Conservation (phyloP, 2,329 filamentous ascomycete genomes). For the Aspergillus carbonarius region DNA sequence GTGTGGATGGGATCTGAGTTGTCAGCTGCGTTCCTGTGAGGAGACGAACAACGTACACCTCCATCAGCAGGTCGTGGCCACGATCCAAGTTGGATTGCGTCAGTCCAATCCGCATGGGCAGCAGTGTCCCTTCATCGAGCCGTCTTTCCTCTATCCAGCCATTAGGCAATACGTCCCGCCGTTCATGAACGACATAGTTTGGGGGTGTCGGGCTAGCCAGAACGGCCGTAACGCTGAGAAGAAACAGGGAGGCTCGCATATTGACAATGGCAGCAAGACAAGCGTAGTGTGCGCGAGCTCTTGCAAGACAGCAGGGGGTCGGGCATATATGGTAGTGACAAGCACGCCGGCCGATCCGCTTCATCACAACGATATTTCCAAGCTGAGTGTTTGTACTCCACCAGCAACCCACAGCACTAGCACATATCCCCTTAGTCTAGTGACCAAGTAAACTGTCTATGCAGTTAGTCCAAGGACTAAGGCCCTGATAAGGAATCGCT, state of each 20-base stretch:
- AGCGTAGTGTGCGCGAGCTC: background rate
- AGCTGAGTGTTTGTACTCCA: background rate
- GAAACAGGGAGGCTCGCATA: background rate
- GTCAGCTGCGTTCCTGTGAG: background rate
- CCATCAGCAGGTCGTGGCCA: slow-evolving; percentile 46
- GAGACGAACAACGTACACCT: slow-evolving; percentile 32
- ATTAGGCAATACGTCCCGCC: slow-evolving; percentile 27
- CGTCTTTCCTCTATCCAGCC: slow-evolving; percentile 29
- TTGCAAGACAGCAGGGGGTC: background rate
- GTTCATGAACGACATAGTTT: slow-evolving; percentile 32
- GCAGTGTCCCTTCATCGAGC: slow-evolving; percentile 33
- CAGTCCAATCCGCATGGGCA: slow-evolving; percentile 49
- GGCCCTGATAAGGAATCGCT: background rate
- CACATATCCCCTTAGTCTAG: background rate
- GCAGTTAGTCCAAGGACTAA: background rate
- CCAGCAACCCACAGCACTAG: too few relatives aligned
- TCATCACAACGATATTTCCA: background rate
- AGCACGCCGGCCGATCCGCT: background rate
- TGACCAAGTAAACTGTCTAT: background rate
- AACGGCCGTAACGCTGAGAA: slow-evolving; percentile 10
- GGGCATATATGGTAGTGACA: background rate
- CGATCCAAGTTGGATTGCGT: slow-evolving; percentile 47
- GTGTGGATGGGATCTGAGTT: slow-evolving; percentile 38
- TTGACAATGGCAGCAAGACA: background rate
- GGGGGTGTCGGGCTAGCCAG: slow-evolving; percentile 24